Conservation (phyloP, 768 basidiomycete species). For the Russula lepida region DNA sequence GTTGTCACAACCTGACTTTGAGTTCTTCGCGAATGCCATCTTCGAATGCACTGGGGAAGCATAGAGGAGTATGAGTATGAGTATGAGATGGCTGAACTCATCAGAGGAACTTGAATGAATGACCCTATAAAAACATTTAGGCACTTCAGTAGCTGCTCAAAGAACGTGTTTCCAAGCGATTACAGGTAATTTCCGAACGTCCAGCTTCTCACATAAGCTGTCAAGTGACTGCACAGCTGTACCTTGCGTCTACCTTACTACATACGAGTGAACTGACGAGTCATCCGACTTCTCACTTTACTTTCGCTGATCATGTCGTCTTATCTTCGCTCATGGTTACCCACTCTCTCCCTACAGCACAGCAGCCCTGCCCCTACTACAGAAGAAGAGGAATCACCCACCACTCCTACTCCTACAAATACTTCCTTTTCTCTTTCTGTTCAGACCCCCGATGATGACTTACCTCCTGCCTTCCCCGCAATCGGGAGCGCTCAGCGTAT, state of each 20-base stretch:
- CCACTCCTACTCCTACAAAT: conserved; percentile 36
- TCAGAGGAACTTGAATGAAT: no score
- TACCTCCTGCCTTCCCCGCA: conserved; percentile 67
- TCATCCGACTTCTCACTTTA: background rate
- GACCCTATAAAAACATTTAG: no score
- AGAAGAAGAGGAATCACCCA: conserved; percentile 29
- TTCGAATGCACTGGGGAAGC: no score
- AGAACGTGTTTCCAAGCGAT: no score
- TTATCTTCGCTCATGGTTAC: conserved; percentile 19
- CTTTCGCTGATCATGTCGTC: conserved; percentile 11
- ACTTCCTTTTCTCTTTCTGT: conserved; percentile 31
- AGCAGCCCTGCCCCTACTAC: conserved; percentile 15
- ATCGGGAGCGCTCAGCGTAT: conserved; percentile 64
- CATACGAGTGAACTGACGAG: background rate
- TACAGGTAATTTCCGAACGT: no score
- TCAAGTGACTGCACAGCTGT: background rate
- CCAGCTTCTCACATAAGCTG: no score
- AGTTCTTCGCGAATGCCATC: no score
- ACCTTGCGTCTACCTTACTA: background rate
- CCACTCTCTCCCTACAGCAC: background rate
- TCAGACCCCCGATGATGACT: conserved; percentile 41
- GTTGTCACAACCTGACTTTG: no score
- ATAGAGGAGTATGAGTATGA: no score
- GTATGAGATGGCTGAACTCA: no score
- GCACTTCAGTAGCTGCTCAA: no score